A percentile compares a stretch with the other conserved stretches of the same genome.
Evolutionary conservation across 768 basidiomycete genomes (phyloP).

Genomic region (Russula sp.): DNA sequence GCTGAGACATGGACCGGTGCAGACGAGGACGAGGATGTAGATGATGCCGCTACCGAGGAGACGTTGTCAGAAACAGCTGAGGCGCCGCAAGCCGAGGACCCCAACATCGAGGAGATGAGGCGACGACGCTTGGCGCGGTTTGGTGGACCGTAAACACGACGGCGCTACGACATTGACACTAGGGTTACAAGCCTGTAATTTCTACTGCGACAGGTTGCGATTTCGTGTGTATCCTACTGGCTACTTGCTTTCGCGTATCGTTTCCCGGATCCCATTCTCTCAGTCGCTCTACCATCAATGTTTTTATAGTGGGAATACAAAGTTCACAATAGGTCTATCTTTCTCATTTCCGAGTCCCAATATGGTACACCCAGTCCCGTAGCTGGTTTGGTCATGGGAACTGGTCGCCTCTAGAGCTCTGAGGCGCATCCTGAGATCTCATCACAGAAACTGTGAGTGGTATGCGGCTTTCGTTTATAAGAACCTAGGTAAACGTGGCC

Average conservation of each 20-base stretch:
- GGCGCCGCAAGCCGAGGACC: not conserved
- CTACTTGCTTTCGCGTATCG: not conserved
- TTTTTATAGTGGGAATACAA: not conserved
- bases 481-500: too few species aligned
- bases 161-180: not conserved
- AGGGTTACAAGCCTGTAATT: too few species aligned
- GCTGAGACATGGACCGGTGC: not conserved
- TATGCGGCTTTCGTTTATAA: too few species aligned
- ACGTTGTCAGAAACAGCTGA: slow-evolving; percentile 10
- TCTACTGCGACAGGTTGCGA: not conserved
- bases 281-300: not conserved
- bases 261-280: not conserved
- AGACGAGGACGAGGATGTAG: not conserved
- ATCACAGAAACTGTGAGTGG: too few species aligned
- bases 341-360: not conserved
- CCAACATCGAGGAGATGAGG: slow-evolving; percentile 29
- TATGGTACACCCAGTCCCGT: too few species aligned
- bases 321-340: not conserved
- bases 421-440: too few species aligned
- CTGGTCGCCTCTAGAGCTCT: too few species aligned
- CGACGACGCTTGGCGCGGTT: slow-evolving; percentile 29
- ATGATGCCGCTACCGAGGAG: slow-evolving; percentile 10
- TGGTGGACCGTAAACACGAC: slow-evolving; percentile 15
- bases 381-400: too few species aligned
- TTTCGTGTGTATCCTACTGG: not conserved